phyloP scores from a whole-genome alignment of 2,329 filamentous ascomycete genomes.

The Septoria linicola region DNA sequence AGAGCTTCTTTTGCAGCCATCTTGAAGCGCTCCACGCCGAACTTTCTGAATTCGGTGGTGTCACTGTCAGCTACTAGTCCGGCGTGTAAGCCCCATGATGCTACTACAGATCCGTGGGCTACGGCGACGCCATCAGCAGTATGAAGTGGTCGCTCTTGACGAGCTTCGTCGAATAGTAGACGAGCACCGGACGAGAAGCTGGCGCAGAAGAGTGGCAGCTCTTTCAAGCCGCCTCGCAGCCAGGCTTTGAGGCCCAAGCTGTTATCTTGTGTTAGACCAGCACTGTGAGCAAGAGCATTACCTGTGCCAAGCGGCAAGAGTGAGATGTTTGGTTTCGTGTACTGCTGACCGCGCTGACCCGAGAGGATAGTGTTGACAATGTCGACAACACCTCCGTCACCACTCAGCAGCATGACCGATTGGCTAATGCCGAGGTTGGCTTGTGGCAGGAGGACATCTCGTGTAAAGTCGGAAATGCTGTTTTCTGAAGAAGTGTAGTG shows the following conservation, averaged over 20 bases:
- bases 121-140: conserved; percentile 35
- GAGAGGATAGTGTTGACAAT: conserved; percentile 66
- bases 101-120: conserved; percentile 74
- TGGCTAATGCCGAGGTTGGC: conserved; percentile 52
- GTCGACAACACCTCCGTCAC: conserved; percentile 84
- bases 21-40: conserved; percentile 74
- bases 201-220: conserved; percentile 46
- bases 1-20: conserved; percentile 80
- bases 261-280: conserved; percentile 39
- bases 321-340: conserved; percentile 56
- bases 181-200: conserved; percentile 48
- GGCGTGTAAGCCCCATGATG: conserved; percentile 87
- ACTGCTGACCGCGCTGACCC: conserved; percentile 47
- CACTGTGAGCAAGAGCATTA: conserved; percentile 51
- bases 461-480: conserved; percentile 65
- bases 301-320: conserved; percentile 50
- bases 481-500: conserved; percentile 63
- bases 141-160: conserved; percentile 42
- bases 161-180: conserved; percentile 45
- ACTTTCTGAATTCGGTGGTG: conserved; percentile 73
- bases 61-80: conserved; percentile 89
- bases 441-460: conserved; percentile 46
- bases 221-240: conserved; percentile 36
- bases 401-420: conserved; percentile 75
- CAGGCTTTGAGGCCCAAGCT: conserved; percentile 46